Conservation (phyloP, 345 rosid genomes). For the Euphorbia tirucalli region DNA sequence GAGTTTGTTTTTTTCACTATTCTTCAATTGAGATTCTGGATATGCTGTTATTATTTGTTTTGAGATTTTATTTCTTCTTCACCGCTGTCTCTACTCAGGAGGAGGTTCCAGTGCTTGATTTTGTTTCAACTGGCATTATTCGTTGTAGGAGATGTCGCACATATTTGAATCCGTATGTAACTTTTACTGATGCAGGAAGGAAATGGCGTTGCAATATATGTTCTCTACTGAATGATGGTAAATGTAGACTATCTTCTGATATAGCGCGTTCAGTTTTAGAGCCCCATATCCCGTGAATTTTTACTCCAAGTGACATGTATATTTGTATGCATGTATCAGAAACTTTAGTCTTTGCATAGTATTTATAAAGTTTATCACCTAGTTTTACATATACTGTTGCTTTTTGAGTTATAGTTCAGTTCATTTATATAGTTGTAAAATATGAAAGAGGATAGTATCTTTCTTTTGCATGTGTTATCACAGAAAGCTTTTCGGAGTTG, state of each 20-base stretch:
- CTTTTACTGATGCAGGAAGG: constrained; percentile 91
- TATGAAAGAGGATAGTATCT: background rate
- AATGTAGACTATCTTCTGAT: constrained; percentile 14
- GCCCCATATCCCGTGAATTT: background rate
- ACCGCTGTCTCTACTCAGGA: constrained; percentile 53
- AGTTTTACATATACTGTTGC: background rate
- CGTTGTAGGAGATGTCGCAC: constrained; percentile 99
- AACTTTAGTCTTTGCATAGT: background rate
- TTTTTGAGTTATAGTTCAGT: background rate
- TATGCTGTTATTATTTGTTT: constrained; percentile 4
- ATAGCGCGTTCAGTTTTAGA: background rate
- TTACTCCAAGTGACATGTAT: background rate
- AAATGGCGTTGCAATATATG: constrained; percentile 99
- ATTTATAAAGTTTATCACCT: background rate
- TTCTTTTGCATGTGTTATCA: background rate
- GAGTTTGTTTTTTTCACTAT: background rate
- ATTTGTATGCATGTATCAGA: background rate
- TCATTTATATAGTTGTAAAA: background rate
- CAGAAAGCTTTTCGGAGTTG: background rate
- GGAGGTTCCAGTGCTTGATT: constrained; percentile 90
- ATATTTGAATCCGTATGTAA: constrained; percentile 89
- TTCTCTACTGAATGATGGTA: constrained; percentile 90
- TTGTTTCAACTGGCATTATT: constrained; percentile 76
- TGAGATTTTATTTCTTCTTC: constrained; percentile 13
- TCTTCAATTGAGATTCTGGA: constrained; percentile 9